phyloP scores from a whole-genome alignment of 306 rosid genomes.

The Trifolium subterraneum region DNA sequence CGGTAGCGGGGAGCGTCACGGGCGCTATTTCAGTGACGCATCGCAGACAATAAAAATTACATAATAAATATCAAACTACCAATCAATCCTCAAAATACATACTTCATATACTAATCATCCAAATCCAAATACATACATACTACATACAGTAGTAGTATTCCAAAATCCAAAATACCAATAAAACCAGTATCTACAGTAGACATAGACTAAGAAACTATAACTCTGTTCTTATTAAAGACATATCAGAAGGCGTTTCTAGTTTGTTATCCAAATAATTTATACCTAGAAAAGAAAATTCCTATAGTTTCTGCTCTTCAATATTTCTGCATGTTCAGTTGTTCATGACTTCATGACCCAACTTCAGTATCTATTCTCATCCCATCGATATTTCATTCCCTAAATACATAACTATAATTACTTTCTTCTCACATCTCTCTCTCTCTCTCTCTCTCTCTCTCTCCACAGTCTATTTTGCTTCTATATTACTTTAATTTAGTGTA shows the following conservation, averaged over 20 bases:
- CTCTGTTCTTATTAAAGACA: background rate
- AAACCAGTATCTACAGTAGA: background rate
- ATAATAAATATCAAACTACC: too few species aligned
- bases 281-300: background rate
- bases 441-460: background rate
- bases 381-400: constrained; percentile 10
- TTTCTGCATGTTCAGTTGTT: background rate
- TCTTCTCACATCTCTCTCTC: constrained; percentile 3
- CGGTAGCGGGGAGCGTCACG: too few species aligned
- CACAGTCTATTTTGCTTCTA: constrained; percentile 1
- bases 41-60: too few species aligned
- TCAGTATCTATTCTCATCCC: background rate
- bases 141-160: too few species aligned
- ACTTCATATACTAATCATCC: too few species aligned
- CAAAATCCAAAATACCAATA: too few species aligned
- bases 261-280: background rate
- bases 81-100: too few species aligned
- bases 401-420: background rate
- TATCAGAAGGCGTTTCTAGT: background rate
- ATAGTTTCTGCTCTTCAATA: background rate
- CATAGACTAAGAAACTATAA: background rate
- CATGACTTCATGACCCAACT: background rate
- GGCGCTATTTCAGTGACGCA: too few species aligned
- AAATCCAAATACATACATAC: too few species aligned
- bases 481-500: background rate